phyloP scores from a whole-genome alignment of 2,329 filamentous ascomycete genomes.

The Alternaria tenuissima region DNA sequence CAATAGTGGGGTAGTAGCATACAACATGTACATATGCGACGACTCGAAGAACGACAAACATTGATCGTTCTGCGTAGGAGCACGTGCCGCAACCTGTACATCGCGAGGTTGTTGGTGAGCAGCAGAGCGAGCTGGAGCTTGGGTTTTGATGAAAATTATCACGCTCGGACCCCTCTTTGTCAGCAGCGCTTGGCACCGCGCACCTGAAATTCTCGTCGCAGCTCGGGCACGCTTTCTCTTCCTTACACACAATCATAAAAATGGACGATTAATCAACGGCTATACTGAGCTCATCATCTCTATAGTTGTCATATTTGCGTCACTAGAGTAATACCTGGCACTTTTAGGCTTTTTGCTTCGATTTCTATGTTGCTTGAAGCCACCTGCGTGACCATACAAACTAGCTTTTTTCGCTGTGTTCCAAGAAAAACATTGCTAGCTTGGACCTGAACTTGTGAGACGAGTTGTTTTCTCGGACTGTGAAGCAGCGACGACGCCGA shows the following conservation, averaged over 20 bases:
- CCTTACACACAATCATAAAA: constrained; percentile 53
- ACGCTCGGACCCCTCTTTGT: constrained; percentile 24
- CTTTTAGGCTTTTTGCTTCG: constrained; percentile 49
- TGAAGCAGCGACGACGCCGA: neutral
- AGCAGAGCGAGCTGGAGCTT: constrained; percentile 8
- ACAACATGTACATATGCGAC: constrained; percentile 13
- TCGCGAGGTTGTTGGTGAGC: constrained; percentile 14
- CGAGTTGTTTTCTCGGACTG: neutral
- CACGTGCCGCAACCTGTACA: constrained; percentile 8
- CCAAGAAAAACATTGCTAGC: neutral
- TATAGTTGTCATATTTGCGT: constrained; percentile 58
- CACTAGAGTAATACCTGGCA: constrained; percentile 48
- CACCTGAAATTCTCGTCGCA: constrained; percentile 31
- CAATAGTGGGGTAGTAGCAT: constrained; percentile 55
- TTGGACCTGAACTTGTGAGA: neutral
- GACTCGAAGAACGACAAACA: constrained; percentile 26
- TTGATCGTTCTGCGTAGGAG: constrained; percentile 22
- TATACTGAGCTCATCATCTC: constrained; percentile 43
- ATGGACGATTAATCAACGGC: constrained; percentile 58
- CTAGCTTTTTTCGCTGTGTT: neutral
- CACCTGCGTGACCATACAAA: constrained; percentile 52
- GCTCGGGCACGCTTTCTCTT: constrained; percentile 22
- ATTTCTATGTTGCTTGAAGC: constrained; percentile 44
- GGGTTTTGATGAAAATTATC: constrained; percentile 20
- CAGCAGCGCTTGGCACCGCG: constrained; percentile 24